Base-by-base conservation (phyloP, 345 rosid species). In the Aurinia saxatilis region DNA sequence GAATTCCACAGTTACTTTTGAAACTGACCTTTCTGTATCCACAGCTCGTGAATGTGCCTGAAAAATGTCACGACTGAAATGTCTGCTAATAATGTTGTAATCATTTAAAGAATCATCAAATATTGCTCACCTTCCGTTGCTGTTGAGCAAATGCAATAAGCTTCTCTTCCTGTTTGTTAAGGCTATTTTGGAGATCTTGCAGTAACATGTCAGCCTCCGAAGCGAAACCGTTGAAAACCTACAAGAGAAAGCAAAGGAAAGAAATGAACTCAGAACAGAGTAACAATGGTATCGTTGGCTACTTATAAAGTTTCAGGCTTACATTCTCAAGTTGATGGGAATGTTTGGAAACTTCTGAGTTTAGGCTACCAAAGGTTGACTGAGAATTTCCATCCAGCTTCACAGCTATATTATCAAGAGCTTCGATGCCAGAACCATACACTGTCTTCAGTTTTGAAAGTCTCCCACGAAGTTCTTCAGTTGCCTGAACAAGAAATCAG, bases 41-140 rank as follows among this genome's bases (percentile, higher is more conserved):
- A 88, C 96, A 1, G 91, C 83, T 79, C 91, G 86, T 7, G 76
- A 70, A 68, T 95, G 99, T 25, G 96, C 97, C 97, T 93, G 80
- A 49, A 21, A 21, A 73, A 63, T 6, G 38, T 23, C 31, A 38
- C 2, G 45, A 18, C 35, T 18, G 0, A 27, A 36, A n/a, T 35
- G 27, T 59, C 60, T 59, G 47, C 25, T 3, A 50, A 21, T 6
- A 33, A 68, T 25, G 13, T 5, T 17, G 33, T 16, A 23, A 18
- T 5, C 44, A 27, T 25, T 35, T 2, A 21, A 19, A 55, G 27
- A 57, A 53, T 44, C 63, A 31, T 33, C 25, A 13, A 49, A 36
- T 60, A 57, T 34, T 40, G 66, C 66, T 53, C 29, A 91, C 98
- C 93, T 85, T 74, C 10, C 82, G 86, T 75, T 89, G 97, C 64